Evolutionary conservation across 345 rosid species (phyloP).

Genomic region (Hirschfeldia incana): DNA sequence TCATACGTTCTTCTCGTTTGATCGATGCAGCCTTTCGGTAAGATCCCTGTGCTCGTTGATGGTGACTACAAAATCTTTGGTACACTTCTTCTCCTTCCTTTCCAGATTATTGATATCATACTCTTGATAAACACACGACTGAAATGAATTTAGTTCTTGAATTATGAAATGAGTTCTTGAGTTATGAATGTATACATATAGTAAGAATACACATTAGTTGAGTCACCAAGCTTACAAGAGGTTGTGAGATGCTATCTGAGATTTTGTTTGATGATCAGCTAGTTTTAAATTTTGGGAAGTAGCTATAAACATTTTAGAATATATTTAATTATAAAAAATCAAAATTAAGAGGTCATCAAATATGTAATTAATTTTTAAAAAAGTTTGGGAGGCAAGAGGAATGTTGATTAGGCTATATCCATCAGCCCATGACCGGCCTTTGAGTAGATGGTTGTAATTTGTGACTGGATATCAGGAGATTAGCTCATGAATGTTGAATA

Average conservation of each 20-base stretch:
- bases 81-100: not conserved
- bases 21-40: slow-evolving; percentile 63
- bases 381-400: not conserved
- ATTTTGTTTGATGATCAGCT: not conserved
- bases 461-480: not conserved
- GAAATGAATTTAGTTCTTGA: not conserved
- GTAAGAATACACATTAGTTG: not conserved
- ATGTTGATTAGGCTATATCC: too few relatives aligned
- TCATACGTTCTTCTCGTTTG: not conserved
- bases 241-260: not conserved
- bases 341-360: not conserved
- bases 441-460: not conserved
- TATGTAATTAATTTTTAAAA: too few relatives aligned
- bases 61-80: slow-evolving; percentile 55
- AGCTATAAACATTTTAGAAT: not conserved
- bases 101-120: not conserved
- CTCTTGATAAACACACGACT: not conserved
- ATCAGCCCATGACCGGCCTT: not conserved
- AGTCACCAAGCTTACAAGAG: not conserved
- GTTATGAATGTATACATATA: not conserved
- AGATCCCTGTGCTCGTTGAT: slow-evolving; percentile 58
- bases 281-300: not conserved
- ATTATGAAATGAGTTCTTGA: not conserved
- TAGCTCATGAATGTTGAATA: not conserved
- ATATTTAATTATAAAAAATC: too few relatives aligned